These are phyloP conservation scores for Dothideomycetes sp. DNA, from an alignment of 2,329 filamentous ascomycete genomes.

Conservation along the genomic window DNA sequence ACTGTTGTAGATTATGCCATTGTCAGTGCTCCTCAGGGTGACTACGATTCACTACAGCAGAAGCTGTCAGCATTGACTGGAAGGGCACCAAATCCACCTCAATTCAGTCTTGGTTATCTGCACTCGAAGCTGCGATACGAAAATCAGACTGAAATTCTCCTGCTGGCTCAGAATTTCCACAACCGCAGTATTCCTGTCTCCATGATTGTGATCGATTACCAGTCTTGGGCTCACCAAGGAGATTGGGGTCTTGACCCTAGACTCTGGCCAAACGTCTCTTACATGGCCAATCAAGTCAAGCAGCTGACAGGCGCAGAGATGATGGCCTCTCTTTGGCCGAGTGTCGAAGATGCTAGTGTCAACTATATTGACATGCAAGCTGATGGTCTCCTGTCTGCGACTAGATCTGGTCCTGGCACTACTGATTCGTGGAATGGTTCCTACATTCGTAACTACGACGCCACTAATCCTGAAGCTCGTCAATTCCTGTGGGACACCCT, in stretches of 20 bases:
- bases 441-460: conserved; percentile 26
- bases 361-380: conserved; percentile 24
- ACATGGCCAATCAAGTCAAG: conserved; percentile 23
- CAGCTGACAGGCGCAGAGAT: conserved; percentile 26
- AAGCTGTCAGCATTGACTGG: conserved; percentile 22
- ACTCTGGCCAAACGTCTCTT: conserved; percentile 23
- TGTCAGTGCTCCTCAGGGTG: conserved; percentile 21
- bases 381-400: conserved; percentile 22
- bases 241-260: conserved; percentile 24
- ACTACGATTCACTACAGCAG: conserved; percentile 24
- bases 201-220: conserved; percentile 26
- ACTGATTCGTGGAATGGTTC: conserved; percentile 26
- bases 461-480: conserved; percentile 25
- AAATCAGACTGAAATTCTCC: conserved; percentile 24
- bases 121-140: conserved; percentile 27
- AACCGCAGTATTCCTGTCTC: conserved; percentile 25
- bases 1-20: conserved; percentile 26
- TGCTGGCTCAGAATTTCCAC: conserved; percentile 23
- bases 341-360: conserved; percentile 22
- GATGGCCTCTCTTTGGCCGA: conserved; percentile 27
- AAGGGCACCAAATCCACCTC: conserved; percentile 23
- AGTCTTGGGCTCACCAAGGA: conserved; percentile 25
- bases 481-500: conserved; percentile 24
- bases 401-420: conserved; percentile 22
- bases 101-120: conserved; percentile 25